Conservation (phyloP, 169 alveolate species). For the Theileria parva region DNA sequence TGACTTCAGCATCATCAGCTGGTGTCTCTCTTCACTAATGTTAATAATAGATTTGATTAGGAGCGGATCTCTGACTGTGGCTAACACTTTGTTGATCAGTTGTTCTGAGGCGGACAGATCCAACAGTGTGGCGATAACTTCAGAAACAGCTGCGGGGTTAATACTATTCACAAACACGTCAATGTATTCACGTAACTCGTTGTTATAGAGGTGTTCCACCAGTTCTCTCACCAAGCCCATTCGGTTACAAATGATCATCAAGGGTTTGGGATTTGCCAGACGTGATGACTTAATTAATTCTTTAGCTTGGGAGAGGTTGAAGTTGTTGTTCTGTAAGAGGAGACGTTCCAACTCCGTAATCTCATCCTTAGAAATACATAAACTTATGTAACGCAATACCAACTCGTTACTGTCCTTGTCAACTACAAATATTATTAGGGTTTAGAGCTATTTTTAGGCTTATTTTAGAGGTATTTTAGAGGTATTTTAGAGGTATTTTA, state of each 20-base stretch:
- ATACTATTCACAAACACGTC: slow-evolving; percentile 96
- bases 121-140: slow-evolving; percentile 95
- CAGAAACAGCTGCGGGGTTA: slow-evolving; percentile 95
- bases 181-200: slow-evolving; percentile 92
- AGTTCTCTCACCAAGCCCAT: slow-evolving; percentile 97
- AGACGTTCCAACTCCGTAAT: slow-evolving; percentile 96
- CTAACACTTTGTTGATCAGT: slow-evolving; percentile 87
- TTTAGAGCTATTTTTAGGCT: too few species aligned
- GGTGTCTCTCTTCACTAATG: slow-evolving; percentile 96
- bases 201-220: slow-evolving; percentile 95
- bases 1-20: slow-evolving; percentile 73
- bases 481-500: too few species aligned
- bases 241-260: slow-evolving; percentile 97
- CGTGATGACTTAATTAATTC: slow-evolving; percentile 94
- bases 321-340: slow-evolving; percentile 91
- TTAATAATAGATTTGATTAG: slow-evolving; percentile 95
- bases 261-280: slow-evolving; percentile 96
- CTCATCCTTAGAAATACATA: slow-evolving; percentile 95
- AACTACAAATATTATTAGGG: background rate
- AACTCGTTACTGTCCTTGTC: slow-evolving; percentile 20
- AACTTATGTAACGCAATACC: slow-evolving; percentile 93
- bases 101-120: slow-evolving; percentile 98
- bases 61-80: slow-evolving; percentile 91
- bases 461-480: too few species aligned
- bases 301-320: slow-evolving; percentile 95